Percentiles rank a stretch among this genome's conserved stretches.
These are phyloP conservation scores for Boletellus deceptivus DNA, from an alignment of 1,284 basidiomycete genomes.

Conservation along the genomic window DNA sequence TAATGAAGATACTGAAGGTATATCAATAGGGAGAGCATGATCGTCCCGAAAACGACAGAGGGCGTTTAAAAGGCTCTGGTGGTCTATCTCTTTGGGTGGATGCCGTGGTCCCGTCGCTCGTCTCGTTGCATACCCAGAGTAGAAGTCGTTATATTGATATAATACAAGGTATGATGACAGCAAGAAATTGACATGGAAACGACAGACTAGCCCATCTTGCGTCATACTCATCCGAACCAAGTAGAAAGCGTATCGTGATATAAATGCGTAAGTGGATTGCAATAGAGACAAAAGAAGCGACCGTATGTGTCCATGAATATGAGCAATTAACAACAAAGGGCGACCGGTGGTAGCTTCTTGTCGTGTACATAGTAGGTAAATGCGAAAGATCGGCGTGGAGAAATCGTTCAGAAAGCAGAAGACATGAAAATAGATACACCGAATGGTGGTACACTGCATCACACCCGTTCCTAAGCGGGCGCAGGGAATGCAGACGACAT, in stretches of 20 bases:
- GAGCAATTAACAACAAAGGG: conserved; percentile 30
- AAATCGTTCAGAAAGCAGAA: conserved; percentile 21
- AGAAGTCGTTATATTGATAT: conserved; percentile 18
- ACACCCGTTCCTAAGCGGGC: conserved; percentile 32
- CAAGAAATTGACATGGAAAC: conserved; percentile 19
- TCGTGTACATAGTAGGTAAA: conserved; percentile 19
- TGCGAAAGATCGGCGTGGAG: conserved; percentile 22
- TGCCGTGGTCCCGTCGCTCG: neutral
- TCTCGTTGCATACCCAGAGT: conserved; percentile 1
- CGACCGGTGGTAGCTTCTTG: conserved; percentile 17
- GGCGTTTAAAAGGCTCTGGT: neutral
- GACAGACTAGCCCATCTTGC: conserved; percentile 12
- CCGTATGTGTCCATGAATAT: conserved; percentile 14
- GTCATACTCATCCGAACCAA: conserved; percentile 16
- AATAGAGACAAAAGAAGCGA: conserved; percentile 10
- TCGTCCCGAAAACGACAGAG: neutral
- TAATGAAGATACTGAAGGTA: conserved; percentile 37
- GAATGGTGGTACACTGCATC: conserved; percentile 13
- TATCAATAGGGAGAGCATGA: conserved; percentile 11
- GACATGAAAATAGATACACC: conserved; percentile 26
- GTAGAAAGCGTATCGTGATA: conserved; percentile 11
- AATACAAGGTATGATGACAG: conserved; percentile 27
- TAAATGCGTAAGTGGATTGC: conserved; percentile 17
- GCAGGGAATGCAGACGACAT: conserved; percentile 69
- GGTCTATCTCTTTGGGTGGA: neutral